Conservation (phyloP, 2,329 filamentous ascomycete genomes). For the Cadophora gregata region DNA sequence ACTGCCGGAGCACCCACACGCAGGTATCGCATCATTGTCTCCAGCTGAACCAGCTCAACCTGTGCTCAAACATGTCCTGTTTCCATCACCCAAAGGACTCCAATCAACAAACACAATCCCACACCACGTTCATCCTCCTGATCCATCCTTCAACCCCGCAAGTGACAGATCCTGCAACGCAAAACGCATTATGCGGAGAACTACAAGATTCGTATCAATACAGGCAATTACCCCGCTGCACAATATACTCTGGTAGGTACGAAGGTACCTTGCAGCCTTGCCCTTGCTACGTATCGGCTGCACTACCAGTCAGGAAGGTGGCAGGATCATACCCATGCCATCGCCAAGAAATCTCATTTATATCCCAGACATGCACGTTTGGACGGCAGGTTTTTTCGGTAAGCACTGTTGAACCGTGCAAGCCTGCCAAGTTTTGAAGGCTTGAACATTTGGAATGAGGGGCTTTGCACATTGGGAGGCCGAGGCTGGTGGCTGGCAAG, state of each 20-base stretch:
- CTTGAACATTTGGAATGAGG: neutral
- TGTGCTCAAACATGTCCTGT: neutral
- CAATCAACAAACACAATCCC: neutral
- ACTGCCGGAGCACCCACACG: neutral
- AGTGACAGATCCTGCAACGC: neutral
- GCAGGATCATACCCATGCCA: neutral
- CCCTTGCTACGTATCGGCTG: constrained; percentile 3
- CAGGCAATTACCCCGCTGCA: neutral
- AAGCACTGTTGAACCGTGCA: neutral
- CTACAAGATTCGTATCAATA: neutral
- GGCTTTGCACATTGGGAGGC: neutral
- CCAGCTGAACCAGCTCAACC: neutral
- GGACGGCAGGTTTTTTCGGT: neutral
- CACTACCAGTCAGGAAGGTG: constrained; percentile 5
- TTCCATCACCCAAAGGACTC: neutral
- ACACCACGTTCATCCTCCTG: neutral
- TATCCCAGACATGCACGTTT: neutral
- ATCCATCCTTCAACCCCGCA: neutral
- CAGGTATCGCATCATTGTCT: neutral
- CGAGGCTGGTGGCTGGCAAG: neutral
- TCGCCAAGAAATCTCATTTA: neutral
- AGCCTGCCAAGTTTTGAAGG: neutral
- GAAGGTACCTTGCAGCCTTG: neutral
- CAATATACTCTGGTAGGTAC: neutral
- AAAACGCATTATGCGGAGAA: constrained; percentile 1